Evolutionary conservation across 495 filamentous ascomycete species (phyloP), one percentile per base, ranked within the genome.

Genomic region (Aspergillus funiculosus): DNA sequence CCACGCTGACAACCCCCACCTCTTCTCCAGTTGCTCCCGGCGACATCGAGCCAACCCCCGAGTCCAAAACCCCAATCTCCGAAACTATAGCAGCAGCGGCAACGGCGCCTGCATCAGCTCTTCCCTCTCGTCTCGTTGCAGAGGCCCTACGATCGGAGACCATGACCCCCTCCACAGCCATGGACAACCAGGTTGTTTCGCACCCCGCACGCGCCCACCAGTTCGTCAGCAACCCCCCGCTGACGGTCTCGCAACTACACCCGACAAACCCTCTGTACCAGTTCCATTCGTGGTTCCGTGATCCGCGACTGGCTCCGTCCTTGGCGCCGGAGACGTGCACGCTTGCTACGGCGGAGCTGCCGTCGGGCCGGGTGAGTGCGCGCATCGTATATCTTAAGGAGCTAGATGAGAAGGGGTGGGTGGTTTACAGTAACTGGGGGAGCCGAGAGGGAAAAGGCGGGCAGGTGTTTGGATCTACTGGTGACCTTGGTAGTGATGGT

Each of bases 301-400:
- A 78, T 47, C 85, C 89, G 0, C 80, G 82, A 46, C 60, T 72
- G 10, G 50, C 70, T 41, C 60, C 71, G 11, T 76, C 89, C 37
- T 74, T 78, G 41, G 85, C 89, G 50, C 75, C 73, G 21, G 70
- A 74, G 62, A 76, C 91, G 74, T 48, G 90, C 87, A 77, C 84
- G 74, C 22, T 97, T 0, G 83, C 92, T 9, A 97, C 91, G 5
- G 89, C 92, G 1, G 69, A 71, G n/a, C 72, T 97, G 4, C 92
- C 90, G 14, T 86, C 81, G 0, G 92, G 92, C 42, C 80, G 83
- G 22, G 82, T 96, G 27, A 88, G 83, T 48, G 79, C 86, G 7
- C 86, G 92, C 35, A 76, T 84, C 48, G 88, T 98, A 41, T 97
- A 97, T 64, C 73, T 98, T 22, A 98, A 98, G 60, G 85, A 89